Evolutionary conservation across 306 rosid genomes (phyloP).

Genomic region (Senna siamea): DNA sequence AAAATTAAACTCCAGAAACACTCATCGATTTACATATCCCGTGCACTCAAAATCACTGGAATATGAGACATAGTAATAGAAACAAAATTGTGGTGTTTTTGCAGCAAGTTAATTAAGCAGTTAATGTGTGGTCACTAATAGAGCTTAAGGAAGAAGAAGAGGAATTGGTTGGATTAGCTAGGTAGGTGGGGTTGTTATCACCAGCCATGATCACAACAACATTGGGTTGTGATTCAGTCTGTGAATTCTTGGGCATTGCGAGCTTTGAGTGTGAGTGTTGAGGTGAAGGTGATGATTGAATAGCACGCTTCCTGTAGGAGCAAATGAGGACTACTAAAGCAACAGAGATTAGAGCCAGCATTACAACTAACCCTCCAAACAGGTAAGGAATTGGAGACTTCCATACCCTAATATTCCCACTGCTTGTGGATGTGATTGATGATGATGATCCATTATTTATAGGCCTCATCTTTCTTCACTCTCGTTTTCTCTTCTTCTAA

Average conservation of each 20-base stretch:
- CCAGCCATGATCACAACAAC: constrained; percentile 57
- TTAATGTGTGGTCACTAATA: no score
- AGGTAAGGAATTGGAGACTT: constrained; percentile 81
- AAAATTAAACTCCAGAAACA: no score
- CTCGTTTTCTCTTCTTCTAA: background rate
- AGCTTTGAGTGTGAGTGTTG: constrained; percentile 22
- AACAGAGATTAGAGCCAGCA: constrained; percentile 58
- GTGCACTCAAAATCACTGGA: constrained; percentile 48
- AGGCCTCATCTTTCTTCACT: background rate
- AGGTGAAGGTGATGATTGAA: constrained; percentile 32
- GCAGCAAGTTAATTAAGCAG: constrained; percentile 11
- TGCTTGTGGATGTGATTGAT: background rate
- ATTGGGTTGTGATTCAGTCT: constrained; percentile 36
- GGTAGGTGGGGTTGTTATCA: constrained; percentile 40
- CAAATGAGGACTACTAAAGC: constrained; percentile 77
- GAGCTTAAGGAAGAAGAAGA: no score
- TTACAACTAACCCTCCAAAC: constrained; percentile 68
- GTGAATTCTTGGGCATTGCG: constrained; percentile 28
- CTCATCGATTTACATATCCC: constrained; percentile 39
- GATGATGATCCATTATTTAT: constrained; percentile 41
- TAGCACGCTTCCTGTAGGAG: constrained; percentile 50
- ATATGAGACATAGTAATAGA: constrained; percentile 27
- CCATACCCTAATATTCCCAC: constrained; percentile 50
- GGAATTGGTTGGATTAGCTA: constrained; percentile 45
- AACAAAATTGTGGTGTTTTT: constrained; percentile 35